These are phyloP conservation scores for Mortierella polycephala DNA, from an alignment of 371 early-diverging fungal genomes.

Conservation along the genomic window DNA sequence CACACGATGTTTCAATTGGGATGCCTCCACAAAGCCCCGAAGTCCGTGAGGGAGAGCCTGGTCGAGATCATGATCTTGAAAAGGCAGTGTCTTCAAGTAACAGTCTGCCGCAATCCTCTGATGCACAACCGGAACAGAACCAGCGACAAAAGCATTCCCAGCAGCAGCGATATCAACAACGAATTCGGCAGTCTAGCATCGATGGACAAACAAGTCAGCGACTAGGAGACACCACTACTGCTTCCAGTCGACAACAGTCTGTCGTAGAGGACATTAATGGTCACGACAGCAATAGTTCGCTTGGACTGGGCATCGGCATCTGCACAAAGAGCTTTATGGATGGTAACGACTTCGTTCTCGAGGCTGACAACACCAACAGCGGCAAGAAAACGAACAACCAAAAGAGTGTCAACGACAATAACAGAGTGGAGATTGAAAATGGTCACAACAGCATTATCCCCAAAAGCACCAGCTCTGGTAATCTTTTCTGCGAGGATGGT, in stretches of 20 bases:
- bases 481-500: no score
- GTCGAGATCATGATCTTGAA: no score
- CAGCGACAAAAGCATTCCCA: constrained; percentile 1
- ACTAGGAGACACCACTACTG: no score
- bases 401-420: not conserved
- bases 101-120: not conserved
- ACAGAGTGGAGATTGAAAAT: not conserved
- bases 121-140: not conserved
- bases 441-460: not conserved
- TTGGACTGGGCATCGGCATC: constrained; percentile 40
- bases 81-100: not conserved
- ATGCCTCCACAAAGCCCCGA: not conserved
- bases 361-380: not conserved
- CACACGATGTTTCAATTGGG: no score
- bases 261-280: not conserved
- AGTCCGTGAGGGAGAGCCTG: not conserved
- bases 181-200: no score
- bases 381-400: not conserved
- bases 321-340: constrained; percentile 12
- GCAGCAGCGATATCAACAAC: not conserved
- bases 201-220: no score
- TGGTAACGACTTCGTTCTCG: not conserved
- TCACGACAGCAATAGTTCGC: constrained; percentile 3
- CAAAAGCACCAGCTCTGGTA: no score
- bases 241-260: not conserved